Evolutionary conservation across 148 eudicot species (phyloP).

Genomic region (Diospyros lotus): DNA sequence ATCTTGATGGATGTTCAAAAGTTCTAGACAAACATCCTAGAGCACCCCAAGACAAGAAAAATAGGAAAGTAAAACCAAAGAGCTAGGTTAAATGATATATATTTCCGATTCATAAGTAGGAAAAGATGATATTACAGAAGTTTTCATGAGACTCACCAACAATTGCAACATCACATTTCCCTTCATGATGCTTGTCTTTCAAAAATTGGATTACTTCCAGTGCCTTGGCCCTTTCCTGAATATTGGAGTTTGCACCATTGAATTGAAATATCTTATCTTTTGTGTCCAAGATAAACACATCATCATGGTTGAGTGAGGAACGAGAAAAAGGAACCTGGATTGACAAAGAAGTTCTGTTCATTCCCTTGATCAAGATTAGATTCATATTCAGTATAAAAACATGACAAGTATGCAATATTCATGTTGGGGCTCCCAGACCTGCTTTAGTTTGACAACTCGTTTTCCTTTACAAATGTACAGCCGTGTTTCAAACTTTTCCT

Average conservation of each 20-base stretch:
- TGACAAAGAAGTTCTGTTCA: constrained; percentile 13
- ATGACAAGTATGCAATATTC: neutral
- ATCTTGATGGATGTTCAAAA: neutral
- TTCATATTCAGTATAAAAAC: neutral
- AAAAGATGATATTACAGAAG: neutral
- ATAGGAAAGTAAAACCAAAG: neutral
- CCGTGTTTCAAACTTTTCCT: constrained; percentile 92
- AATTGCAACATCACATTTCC: constrained; percentile 85
- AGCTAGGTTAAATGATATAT: neutral
- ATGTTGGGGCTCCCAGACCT: constrained; percentile 39
- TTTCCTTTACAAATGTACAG: constrained; percentile 88
- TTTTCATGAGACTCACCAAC: constrained; percentile 54
- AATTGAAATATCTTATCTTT: constrained; percentile 94
- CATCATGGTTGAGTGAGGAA: constrained; percentile 92
- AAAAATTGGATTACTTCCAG: constrained; percentile 90
- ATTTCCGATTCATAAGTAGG: neutral
- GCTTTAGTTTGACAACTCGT: constrained; percentile 84
- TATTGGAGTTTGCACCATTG: constrained; percentile 97
- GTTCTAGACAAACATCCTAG: neutral
- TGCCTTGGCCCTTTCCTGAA: constrained; percentile 98
- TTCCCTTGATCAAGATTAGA: neutral
- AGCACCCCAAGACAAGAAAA: neutral
- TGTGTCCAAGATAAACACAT: constrained; percentile 91
- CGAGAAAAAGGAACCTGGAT: constrained; percentile 97
- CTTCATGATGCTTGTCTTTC: constrained; percentile 88